Evolutionary conservation across 2,329 filamentous ascomycete species (phyloP).

Genomic region (Penicillium janthinellum): DNA sequence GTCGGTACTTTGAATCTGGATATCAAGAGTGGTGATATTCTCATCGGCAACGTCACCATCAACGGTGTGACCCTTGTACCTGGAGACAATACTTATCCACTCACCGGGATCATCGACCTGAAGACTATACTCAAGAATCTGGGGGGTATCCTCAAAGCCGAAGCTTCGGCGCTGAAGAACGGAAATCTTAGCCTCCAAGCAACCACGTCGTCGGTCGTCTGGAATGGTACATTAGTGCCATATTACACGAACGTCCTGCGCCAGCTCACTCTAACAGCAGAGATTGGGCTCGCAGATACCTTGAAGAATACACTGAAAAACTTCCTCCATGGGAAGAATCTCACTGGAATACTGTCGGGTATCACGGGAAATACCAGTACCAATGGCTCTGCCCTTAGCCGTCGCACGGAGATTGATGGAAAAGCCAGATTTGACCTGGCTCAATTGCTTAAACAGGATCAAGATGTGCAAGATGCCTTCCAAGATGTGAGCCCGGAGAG

Average conservation of each 20-base stretch:
- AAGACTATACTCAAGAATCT: conserved; percentile 18
- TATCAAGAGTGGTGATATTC: conserved; percentile 21
- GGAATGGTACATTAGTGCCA: conserved; percentile 19
- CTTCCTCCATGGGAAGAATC: conserved; percentile 10
- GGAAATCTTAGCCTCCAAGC: conserved; percentile 19
- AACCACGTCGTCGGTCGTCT: conserved; percentile 14
- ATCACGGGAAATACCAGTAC: not conserved
- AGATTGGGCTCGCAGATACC: conserved; percentile 18
- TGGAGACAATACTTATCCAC: conserved; percentile 25
- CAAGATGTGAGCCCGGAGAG: conserved; percentile 10
- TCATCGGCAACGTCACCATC: conserved; percentile 23
- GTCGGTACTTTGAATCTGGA: conserved; percentile 26
- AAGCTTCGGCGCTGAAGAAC: conserved; percentile 13
- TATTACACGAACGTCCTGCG: conserved; percentile 26
- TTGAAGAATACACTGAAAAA: conserved; percentile 22
- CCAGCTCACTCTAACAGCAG: conserved; percentile 18
- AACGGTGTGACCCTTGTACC: conserved; percentile 20
- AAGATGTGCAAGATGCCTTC: conserved; percentile 18
- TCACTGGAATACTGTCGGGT: conserved; percentile 2
- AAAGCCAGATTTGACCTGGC: conserved; percentile 9
- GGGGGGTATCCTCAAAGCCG: conserved; percentile 16
- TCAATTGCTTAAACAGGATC: conserved; percentile 15
- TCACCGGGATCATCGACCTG: conserved; percentile 23
- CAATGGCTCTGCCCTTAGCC: not conserved
- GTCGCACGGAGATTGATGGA: not conserved